A percentile compares a stretch with the other conserved stretches of the same genome.
Conservation (phyloP, 2,329 filamentous ascomycete species). For the Pseudogymnoascus destructans region DNA sequence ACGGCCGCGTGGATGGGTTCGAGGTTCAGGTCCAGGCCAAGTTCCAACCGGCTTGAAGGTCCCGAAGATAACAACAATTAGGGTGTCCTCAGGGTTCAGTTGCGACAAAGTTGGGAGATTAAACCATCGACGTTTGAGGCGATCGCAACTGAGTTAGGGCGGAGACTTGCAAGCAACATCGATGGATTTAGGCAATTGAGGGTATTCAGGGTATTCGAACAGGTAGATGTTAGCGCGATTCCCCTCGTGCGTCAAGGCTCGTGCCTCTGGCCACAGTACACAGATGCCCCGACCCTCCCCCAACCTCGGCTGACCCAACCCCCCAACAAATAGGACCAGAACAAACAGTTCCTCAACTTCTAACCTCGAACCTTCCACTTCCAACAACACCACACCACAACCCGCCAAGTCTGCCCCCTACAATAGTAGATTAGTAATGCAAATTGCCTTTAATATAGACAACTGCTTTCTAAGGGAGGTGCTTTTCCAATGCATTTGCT, state of each 20-base stretch:
- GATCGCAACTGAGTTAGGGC: background rate
- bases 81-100: constrained; percentile 1
- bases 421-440: too few relatives aligned
- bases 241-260: constrained; percentile 1
- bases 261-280: constrained; percentile 8
- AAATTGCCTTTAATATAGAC: too few relatives aligned
- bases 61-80: constrained; percentile 1
- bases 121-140: background rate
- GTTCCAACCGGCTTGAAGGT: background rate
- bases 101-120: constrained; percentile 3
- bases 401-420: too few relatives aligned
- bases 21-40: background rate
- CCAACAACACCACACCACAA: too few relatives aligned
- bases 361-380: too few relatives aligned
- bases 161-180: background rate
- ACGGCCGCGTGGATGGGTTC: background rate
- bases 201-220: background rate
- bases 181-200: constrained; percentile 3
- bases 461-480: too few relatives aligned
- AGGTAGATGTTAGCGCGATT: background rate
- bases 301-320: too few relatives aligned
- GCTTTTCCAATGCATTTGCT: too few relatives aligned
- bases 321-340: too few relatives aligned
- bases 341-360: too few relatives aligned
- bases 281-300: too few relatives aligned